Base-by-base conservation (phyloP, 768 basidiomycete species). In the Boletus pseudopeckii region DNA sequence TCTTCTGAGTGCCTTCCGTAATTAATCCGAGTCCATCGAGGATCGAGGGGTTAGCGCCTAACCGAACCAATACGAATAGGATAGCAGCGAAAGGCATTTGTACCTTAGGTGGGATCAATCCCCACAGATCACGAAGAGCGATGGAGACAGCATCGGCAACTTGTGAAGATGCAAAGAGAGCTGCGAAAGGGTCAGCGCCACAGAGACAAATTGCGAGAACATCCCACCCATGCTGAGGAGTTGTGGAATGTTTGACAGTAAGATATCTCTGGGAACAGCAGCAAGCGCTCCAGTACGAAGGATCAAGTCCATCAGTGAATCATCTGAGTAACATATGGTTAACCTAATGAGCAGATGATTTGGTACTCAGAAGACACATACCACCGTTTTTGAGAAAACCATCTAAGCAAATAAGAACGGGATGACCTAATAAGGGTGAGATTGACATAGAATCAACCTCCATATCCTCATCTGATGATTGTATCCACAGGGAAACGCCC, bases 201-300 rank as follows among this genome's bases (percentile, higher is more conserved):
- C 5, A 50, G 50, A 43, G 10, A 33, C 15, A 5, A 33, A 26
- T 9, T 22, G 6, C n/a, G 33, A 45, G 38, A 41, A 33, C 13
- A 46, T 37, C 59, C 13, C 51, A 79, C 83, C 79, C 45, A 77
- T 57, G 39, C 72, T 48, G 48, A 74, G 77, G 9, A 84, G 57
- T 63, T 73, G 78, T 15, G 71, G 61, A 15, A 79, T 56, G 17
- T 77, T 58, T 26, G 55, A 61, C 4, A 64, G 43, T 43, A 70
- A 50, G 40, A 72, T 61, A 32, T 64, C 60, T 18, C 69, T 53
- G 20, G 70, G 68, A 30, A 76, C 57, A 43, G 53, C 66, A 22
- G 61, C 59, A 43, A 85, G 63, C 26, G 73, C 56, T n/a, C 79
- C 75, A 36, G 71, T 70, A 36, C 72, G 68, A 5, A 86, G 65